Conservation (phyloP, 106 monocot species). For the Dactylorhiza incarnata region DNA sequence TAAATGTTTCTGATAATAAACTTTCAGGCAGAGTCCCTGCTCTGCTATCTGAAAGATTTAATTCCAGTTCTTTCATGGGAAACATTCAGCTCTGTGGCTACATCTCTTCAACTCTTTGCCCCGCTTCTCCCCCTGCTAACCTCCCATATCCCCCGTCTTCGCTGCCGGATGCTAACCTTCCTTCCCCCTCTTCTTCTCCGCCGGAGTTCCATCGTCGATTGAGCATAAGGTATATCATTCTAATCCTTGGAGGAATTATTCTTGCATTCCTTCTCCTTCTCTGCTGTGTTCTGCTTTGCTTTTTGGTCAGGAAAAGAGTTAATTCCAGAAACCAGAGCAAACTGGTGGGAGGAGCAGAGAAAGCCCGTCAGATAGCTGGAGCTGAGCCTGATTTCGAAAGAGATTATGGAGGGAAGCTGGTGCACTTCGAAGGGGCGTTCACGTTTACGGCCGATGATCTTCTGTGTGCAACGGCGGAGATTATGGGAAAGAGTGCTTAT, state of each 20-base stretch:
- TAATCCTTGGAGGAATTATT: slow-evolving; percentile 35
- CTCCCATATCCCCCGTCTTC: slow-evolving; percentile 1
- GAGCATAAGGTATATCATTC: slow-evolving; percentile 34
- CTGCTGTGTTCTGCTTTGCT: slow-evolving; percentile 63
- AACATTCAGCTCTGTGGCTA: slow-evolving; percentile 78
- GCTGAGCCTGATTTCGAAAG: slow-evolving; percentile 19
- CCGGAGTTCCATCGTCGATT: slow-evolving; percentile 3
- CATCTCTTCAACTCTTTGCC: slow-evolving; percentile 41
- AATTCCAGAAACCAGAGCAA: slow-evolving; percentile 18
- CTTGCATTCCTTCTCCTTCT: slow-evolving; percentile 44
- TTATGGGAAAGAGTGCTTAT: slow-evolving; percentile 91
- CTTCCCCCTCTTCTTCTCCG: slow-evolving; percentile 7
- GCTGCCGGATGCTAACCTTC: not conserved
- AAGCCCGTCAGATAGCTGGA: slow-evolving; percentile 11
- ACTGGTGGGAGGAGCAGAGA: slow-evolving; percentile 23
- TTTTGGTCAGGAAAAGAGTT: slow-evolving; percentile 42
- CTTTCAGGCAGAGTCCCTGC: slow-evolving; percentile 70
- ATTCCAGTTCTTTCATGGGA: slow-evolving; percentile 54
- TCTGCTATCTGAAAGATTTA: slow-evolving; percentile 52
- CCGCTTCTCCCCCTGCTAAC: slow-evolving; percentile 21
- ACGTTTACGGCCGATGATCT: slow-evolving; percentile 88
- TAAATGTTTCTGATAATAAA: slow-evolving; percentile 70
- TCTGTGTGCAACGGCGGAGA: slow-evolving; percentile 92
- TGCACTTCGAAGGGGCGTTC: slow-evolving; percentile 74
- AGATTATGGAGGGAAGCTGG: slow-evolving; percentile 65